phyloP scores from a whole-genome alignment of 139 green algal genomes.

The Picochlorum sp. region DNA sequence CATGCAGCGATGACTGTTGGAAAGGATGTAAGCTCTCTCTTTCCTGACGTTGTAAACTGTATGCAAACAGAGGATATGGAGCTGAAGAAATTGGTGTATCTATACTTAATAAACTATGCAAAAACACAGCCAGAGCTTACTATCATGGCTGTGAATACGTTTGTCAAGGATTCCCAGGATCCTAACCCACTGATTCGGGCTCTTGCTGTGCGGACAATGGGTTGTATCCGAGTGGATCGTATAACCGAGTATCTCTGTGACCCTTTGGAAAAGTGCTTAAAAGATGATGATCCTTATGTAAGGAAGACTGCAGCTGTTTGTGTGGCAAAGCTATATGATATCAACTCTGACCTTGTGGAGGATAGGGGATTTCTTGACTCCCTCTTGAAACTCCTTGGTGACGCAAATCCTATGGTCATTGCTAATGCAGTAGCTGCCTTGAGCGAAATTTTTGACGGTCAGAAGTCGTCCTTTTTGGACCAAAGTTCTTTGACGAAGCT shows the following conservation, averaged over 20 bases:
- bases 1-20: slow-evolving; percentile 94
- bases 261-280: slow-evolving; percentile 63
- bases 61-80: slow-evolving; percentile 93
- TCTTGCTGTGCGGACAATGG: slow-evolving; percentile 97
- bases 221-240: slow-evolving; percentile 97
- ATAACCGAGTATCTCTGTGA: slow-evolving; percentile 99
- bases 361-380: slow-evolving; percentile 94
- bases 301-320: slow-evolving; percentile 97
- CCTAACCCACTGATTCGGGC: slow-evolving; percentile 95
- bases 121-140: slow-evolving; percentile 97
- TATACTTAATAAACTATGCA: slow-evolving; percentile 99
- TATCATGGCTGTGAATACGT: slow-evolving; percentile 99
- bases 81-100: slow-evolving; percentile 97
- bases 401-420: slow-evolving; percentile 99
- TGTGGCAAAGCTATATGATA: slow-evolving; percentile 98
- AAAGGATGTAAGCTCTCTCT: slow-evolving; percentile 30
- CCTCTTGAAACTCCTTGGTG: slow-evolving; percentile 85
- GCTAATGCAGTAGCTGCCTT: slow-evolving; percentile 96
- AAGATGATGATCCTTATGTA: slow-evolving; percentile 98
- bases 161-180: slow-evolving; percentile 99
- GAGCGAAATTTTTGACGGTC: slow-evolving; percentile 77
- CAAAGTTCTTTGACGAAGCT: slow-evolving; percentile 82
- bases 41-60: slow-evolving; percentile 91
- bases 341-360: slow-evolving; percentile 90
- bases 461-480: slow-evolving; percentile 68